Evolutionary conservation across 345 rosid species (phyloP), one percentile per base, ranked within the genome.

Genomic region (Hibiscus syriacus): DNA sequence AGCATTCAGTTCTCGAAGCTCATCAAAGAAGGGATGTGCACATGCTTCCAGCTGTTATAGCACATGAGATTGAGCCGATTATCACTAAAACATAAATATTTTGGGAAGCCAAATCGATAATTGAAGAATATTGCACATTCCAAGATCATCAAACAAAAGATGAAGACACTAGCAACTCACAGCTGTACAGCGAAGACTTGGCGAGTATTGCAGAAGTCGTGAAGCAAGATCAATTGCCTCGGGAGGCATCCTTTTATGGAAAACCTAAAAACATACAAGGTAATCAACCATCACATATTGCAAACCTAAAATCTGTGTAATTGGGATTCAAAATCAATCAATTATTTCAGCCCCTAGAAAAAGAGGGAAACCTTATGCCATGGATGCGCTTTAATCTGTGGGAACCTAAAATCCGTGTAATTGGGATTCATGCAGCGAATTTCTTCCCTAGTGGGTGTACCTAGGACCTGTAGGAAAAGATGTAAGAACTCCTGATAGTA

Each of bases 381-480:
- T 0, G 96, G 96, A 63, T 91, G 96, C 29, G 96, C 96, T 73
- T 91, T 91, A 53, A 91, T 87, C 86, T 91, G 97, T 13, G 97
- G 97, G 74, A 91, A 91, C 78, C 90, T 84, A 71, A 84, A 87
- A 74, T 91, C 91, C 0, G 96, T 86, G 73, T 91, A 91, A 74
- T 85, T 90, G 6, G 97, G 97, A 65, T 91, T 91, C 97, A 91
- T 91, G 77, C 97, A 91, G 69, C 91, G 89, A 48, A 91, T 91
- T 75, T 91, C 97, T 83, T 91, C 97, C 64, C 97, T 78, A 25
- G 97, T 91, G 20, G 97, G 97, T 66, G 97, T 91, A 65, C 97
- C 97, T 66, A 91, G 92, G 72, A 91, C 95, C 97, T 90, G 82
- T 34, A 64, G 68, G 63, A 50, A 69, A 20, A 75, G 34, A 67